A percentile compares a stretch with the other conserved stretches of the same genome.
Conservation (phyloP, 164 flowering plant genomes). For the Vitis riparia region DNA sequence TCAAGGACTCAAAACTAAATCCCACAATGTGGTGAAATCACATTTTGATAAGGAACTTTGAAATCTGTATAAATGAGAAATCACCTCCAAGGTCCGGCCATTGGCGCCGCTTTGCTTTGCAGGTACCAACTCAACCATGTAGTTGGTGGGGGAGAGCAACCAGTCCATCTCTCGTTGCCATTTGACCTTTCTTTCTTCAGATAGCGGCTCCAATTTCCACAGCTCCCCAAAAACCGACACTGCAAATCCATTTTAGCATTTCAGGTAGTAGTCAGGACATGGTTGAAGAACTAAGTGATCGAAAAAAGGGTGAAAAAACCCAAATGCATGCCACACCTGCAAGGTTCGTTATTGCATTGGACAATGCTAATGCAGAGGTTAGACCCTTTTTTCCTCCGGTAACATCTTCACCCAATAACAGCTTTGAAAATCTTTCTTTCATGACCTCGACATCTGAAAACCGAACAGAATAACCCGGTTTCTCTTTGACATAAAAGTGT, state of each 20-base stretch:
- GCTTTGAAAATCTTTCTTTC: conserved; percentile 85
- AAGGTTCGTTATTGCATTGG: conserved; percentile 83
- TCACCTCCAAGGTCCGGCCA: conserved; percentile 79
- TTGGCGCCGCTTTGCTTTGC: conserved; percentile 72
- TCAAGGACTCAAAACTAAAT: conserved; percentile 7
- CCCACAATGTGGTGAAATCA: neutral
- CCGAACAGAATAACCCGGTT: conserved; percentile 30
- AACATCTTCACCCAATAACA: conserved; percentile 84
- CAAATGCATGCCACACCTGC: conserved; percentile 44
- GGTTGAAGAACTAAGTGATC: neutral
- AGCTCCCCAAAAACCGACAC: conserved; percentile 91
- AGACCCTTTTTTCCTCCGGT: conserved; percentile 79
- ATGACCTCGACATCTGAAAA: conserved; percentile 66
- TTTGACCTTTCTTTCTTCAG: conserved; percentile 68
- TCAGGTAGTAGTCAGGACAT: neutral
- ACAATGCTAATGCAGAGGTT: conserved; percentile 73
- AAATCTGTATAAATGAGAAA: neutral
- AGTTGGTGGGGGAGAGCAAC: conserved; percentile 87
- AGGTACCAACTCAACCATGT: conserved; percentile 96
- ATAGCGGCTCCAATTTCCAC: conserved; percentile 92
- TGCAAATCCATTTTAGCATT: conserved; percentile 29
- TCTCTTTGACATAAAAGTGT: conserved; percentile 38
- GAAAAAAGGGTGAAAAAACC: neutral
- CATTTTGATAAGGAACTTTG: neutral
- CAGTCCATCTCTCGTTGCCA: conserved; percentile 92